Percentiles rank a stretch among this genome's conserved stretches.
phyloP scores from a whole-genome alignment of 352 stramenopile genomes.

The Thalassiosira mediterranea region DNA sequence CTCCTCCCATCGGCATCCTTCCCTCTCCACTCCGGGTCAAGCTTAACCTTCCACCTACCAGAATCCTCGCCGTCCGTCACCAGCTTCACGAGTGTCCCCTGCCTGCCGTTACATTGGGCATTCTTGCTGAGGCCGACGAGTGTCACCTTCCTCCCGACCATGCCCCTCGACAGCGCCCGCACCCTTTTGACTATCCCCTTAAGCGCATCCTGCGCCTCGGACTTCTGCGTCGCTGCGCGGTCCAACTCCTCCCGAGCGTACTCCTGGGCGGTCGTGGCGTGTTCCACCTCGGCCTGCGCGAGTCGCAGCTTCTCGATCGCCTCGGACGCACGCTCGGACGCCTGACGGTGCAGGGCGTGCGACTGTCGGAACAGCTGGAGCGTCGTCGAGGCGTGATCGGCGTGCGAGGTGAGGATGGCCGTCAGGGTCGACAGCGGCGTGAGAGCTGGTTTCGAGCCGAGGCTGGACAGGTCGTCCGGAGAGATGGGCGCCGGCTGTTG shows the following conservation, averaged over 20 bases:
- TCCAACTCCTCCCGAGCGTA: conserved; percentile 27
- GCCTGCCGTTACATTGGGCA: conserved; percentile 38
- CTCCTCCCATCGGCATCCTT: conserved; percentile 22
- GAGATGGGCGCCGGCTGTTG: neutral
- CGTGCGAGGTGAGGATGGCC: conserved; percentile 12
- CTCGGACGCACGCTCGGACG: neutral
- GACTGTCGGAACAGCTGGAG: conserved; percentile 14
- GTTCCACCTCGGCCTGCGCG: conserved; percentile 40
- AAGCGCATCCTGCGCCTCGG: neutral
- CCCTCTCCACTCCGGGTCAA: conserved; percentile 34
- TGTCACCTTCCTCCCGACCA: conserved; percentile 17
- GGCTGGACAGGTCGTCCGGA: neutral
- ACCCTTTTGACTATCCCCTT: conserved; percentile 11
- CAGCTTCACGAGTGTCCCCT: conserved; percentile 36
- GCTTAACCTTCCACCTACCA: conserved; percentile 44
- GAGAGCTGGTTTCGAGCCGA: neutral
- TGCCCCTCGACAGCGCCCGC: neutral
- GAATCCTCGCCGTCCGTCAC: conserved; percentile 35
- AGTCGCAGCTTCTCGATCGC: conserved; percentile 22
- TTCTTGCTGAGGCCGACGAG: conserved; percentile 25
- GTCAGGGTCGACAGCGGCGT: conserved; percentile 27
- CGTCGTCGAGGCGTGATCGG: neutral
- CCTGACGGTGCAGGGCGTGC: conserved; percentile 18
- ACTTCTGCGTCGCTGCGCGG: neutral
- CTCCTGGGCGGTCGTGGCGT: conserved; percentile 39